Conservation (phyloP, 164 flowering plant species). For the Tetracentron sinense region DNA sequence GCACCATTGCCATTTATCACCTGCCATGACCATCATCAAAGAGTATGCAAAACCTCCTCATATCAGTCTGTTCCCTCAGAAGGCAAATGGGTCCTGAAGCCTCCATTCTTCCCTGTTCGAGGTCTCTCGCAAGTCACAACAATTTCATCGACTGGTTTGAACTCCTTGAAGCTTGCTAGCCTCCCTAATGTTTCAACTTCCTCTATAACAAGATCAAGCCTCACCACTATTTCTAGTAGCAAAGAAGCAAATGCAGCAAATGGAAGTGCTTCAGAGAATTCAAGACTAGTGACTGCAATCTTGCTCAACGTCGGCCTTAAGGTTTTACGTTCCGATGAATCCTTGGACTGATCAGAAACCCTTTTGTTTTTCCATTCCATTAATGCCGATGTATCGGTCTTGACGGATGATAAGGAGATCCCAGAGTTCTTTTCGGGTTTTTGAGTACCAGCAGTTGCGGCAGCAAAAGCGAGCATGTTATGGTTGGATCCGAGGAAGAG, state of each 20-base stretch:
- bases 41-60: too few species aligned
- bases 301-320: conserved; percentile 76
- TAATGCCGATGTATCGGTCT: conserved; percentile 52
- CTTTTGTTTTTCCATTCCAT: conserved; percentile 51
- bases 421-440: conserved; percentile 16
- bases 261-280: conserved; percentile 94
- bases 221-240: conserved; percentile 79
- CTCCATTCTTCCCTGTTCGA: conserved; percentile 7
- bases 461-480: conserved; percentile 40
- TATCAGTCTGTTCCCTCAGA: background rate
- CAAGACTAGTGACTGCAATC: conserved; percentile 66
- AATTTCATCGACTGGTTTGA: conserved; percentile 30
- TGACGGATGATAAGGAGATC: conserved; percentile 44
- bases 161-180: conserved; percentile 60
- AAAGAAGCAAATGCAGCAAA: conserved; percentile 91
- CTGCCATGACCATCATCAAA: background rate
- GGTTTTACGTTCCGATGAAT: conserved; percentile 31
- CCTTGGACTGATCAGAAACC: conserved; percentile 19
- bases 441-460: conserved; percentile 34
- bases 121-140: conserved; percentile 21
- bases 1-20: background rate
- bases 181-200: conserved; percentile 80
- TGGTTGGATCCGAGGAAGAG: conserved; percentile 65
- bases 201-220: conserved; percentile 73
- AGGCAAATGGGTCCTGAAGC: conserved; percentile 3